These are phyloP conservation scores for Clarireedia hainanense DNA, from an alignment of 2,329 filamentous ascomycete genomes.

Conservation along the genomic window DNA sequence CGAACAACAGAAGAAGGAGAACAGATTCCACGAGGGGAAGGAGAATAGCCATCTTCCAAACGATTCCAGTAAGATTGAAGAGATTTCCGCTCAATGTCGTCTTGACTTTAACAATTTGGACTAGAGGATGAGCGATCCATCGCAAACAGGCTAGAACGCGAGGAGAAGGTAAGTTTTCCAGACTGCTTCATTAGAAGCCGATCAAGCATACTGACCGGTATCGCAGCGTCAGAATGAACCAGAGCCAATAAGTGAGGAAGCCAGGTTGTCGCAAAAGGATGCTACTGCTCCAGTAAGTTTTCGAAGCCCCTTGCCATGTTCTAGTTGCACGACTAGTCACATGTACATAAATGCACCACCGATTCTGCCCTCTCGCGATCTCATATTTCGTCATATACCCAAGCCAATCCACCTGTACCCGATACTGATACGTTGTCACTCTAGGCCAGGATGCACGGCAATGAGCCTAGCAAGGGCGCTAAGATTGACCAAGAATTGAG, in stretches of 20 bases:
- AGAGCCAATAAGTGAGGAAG: constrained; percentile 32
- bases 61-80: constrained; percentile 57
- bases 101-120: constrained; percentile 17
- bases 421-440: not conserved
- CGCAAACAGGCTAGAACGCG: constrained; percentile 61
- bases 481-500: constrained; percentile 62
- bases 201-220: not conserved
- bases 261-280: constrained; percentile 35
- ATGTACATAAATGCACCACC: not conserved
- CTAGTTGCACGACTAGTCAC: not conserved
- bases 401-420: not conserved
- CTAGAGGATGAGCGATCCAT: constrained; percentile 64
- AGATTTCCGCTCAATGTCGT: not conserved
- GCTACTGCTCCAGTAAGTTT: constrained; percentile 47
- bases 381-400: not conserved
- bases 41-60: constrained; percentile 57
- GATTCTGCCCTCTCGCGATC: not conserved
- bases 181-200: not conserved
- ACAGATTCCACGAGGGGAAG: constrained; percentile 66
- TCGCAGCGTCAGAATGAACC: constrained; percentile 34
- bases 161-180: constrained; percentile 38
- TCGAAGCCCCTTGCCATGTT: constrained; percentile 8
- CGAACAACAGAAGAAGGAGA: constrained; percentile 39
- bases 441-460: constrained; percentile 58
- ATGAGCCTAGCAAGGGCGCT: constrained; percentile 64